Conservation (phyloP, 176 grass and related monocot species). For the Phoenix dactylifera region DNA sequence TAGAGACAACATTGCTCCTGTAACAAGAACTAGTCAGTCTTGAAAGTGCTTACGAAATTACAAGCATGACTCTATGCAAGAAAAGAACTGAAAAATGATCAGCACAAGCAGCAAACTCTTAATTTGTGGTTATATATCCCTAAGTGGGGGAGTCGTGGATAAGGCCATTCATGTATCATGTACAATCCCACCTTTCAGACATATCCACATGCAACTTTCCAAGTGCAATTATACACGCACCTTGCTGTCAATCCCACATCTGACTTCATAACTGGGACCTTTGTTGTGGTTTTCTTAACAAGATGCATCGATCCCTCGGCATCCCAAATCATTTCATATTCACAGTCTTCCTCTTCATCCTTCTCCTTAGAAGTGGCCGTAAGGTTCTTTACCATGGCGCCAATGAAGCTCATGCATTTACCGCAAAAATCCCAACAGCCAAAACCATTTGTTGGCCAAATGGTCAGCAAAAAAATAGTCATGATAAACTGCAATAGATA, state of each 20-base stretch:
- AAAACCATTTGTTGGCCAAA: slow-evolving; percentile 89
- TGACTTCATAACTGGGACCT: slow-evolving; percentile 19
- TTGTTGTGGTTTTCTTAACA: slow-evolving; percentile 46
- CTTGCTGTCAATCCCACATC: slow-evolving; percentile 37
- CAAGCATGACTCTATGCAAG: background rate
- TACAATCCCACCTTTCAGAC: too few relatives aligned
- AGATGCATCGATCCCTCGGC: slow-evolving; percentile 89
- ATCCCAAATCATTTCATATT: slow-evolving; percentile 95
- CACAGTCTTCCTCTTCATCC: slow-evolving; percentile 66
- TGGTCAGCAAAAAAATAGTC: slow-evolving; percentile 54
- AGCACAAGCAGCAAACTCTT: too few relatives aligned
- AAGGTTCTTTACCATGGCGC: slow-evolving; percentile 44
- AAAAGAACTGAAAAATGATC: background rate
- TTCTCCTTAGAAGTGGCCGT: slow-evolving; percentile 73
- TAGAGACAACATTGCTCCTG: slow-evolving; percentile 73
- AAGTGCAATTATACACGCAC: slow-evolving; percentile 27
- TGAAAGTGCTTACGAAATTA: slow-evolving; percentile 6
- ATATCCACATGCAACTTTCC: background rate
- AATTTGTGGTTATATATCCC: too few relatives aligned
- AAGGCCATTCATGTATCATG: too few relatives aligned
- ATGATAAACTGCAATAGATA: slow-evolving; percentile 64
- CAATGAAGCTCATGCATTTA: slow-evolving; percentile 37
- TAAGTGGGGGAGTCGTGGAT: too few relatives aligned
- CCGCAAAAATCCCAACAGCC: slow-evolving; percentile 36
- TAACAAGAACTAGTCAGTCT: background rate